Evolutionary conservation across 2,329 filamentous ascomycete genomes (phyloP), one percentile per base, ranked within the genome.

Genomic region (Coniochaeta sp.): DNA sequence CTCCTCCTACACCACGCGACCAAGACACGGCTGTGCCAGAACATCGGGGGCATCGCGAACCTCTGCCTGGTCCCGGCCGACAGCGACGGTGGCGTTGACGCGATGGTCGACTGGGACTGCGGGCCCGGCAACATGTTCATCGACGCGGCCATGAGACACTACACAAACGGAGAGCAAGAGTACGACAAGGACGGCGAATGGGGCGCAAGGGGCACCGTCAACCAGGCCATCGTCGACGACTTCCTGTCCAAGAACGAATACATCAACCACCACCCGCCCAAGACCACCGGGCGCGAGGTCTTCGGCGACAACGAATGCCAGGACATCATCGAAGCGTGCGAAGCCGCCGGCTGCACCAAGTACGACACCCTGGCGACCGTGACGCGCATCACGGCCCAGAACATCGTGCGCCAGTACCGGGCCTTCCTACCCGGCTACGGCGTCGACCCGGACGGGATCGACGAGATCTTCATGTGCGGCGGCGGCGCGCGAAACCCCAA

Each of bases 391-490:
- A 47, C 42, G 5, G 24, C 12, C 42, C 42, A 47, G 42, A 47
- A 47, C 42, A 47, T 47, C 49, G 50, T 70, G 6, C 52, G 66
- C 1, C 58, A 71, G 0, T 63, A 70, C 49, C 32, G 53, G 0
- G 53, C 38, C 8, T 54, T 54, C 18, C 51, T 49, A 1, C 46
- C 51, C 13, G 27, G 47, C 27, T 38, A 32, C 48, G 31, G 48
- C 48, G 26, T 27, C 48, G 48, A 24, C 30, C 16, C 35, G 16
- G 35, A 24, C 6, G 5, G 35, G 18, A 40, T 40, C 35, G 35
- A 40, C 35, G 35, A 40, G 35, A 20, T 38, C 33, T 38, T 38
- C 33, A 18, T 38, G 33, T 38, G 33, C 33, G 33, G 33, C 33
- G 33, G 35, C 35, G 35, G 35, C 35, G 35, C 35, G 35, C 35